A percentile compares a stretch with the other conserved stretches of the same genome.
These are phyloP conservation scores for Aspergillus avenaceus DNA, from an alignment of 495 filamentous ascomycete species.

Conservation along the genomic window DNA sequence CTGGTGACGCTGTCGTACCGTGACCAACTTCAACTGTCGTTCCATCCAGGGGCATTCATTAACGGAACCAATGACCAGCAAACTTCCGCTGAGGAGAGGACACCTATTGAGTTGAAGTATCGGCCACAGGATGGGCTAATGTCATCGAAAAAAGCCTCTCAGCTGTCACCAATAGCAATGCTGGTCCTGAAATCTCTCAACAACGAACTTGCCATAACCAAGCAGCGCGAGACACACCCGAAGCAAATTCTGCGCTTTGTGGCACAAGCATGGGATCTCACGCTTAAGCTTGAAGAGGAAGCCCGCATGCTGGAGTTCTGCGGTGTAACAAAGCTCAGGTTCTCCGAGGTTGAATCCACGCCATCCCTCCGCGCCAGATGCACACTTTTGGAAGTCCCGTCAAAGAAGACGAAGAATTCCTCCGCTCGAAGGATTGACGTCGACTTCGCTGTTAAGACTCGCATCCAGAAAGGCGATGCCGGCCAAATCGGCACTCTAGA, in stretches of 20 bases:
- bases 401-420: constrained; percentile 15
- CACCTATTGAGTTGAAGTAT: constrained; percentile 28
- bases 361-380: constrained; percentile 39
- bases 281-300: constrained; percentile 38
- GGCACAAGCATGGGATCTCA: constrained; percentile 38
- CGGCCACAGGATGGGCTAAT: constrained; percentile 12
- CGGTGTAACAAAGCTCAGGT: constrained; percentile 39
- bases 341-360: constrained; percentile 24
- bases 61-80: constrained; percentile 6
- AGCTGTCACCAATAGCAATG: constrained; percentile 30
- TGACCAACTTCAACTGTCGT: constrained; percentile 69
- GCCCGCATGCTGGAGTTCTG: constrained; percentile 45
- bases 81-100: constrained; percentile 10
- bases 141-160: not conserved
- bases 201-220: constrained; percentile 25
- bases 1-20: constrained; percentile 74
- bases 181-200: constrained; percentile 38
- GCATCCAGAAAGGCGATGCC: constrained; percentile 12
- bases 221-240: constrained; percentile 28
- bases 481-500: constrained; percentile 26
- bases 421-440: constrained; percentile 31
- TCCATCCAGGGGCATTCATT: constrained; percentile 62
- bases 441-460: constrained; percentile 38
- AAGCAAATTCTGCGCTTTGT: constrained; percentile 37
- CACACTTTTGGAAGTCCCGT: constrained; percentile 29